Conservation (phyloP, 2,329 filamentous ascomycete genomes). For the Clarireedia sp. region DNA sequence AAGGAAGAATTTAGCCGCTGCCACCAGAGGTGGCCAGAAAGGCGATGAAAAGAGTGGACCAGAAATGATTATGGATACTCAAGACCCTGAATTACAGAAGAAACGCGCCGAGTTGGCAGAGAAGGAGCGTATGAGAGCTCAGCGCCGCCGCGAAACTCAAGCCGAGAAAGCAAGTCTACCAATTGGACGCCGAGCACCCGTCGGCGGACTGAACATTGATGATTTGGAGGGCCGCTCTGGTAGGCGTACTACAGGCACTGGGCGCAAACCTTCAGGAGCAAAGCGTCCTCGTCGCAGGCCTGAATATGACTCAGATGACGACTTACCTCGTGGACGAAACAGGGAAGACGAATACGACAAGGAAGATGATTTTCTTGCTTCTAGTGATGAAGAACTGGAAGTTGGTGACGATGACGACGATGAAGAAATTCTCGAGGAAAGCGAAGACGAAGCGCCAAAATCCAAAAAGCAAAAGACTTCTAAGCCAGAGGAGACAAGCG, state of each 20-base stretch:
- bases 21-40: conserved; percentile 46
- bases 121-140: conserved; percentile 61
- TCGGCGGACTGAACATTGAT: conserved; percentile 55
- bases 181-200: conserved; percentile 30
- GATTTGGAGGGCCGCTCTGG: conserved; percentile 58
- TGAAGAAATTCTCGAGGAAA: conserved; percentile 38
- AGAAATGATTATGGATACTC: conserved; percentile 61
- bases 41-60: conserved; percentile 48
- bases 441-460: conserved; percentile 25
- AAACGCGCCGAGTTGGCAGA: conserved; percentile 66
- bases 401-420: conserved; percentile 43
- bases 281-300: conserved; percentile 46
- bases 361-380: conserved; percentile 71
- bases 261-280: conserved; percentile 45
- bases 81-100: conserved; percentile 69
- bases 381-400: conserved; percentile 62
- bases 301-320: conserved; percentile 73
- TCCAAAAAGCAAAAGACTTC: conserved; percentile 29
- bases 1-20: conserved; percentile 58
- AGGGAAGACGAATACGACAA: conserved; percentile 70
- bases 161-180: conserved; percentile 46
- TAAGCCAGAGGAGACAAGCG: conserved; percentile 35
- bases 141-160: conserved; percentile 60
- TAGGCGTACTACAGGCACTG: conserved; percentile 36
- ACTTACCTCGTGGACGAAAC: conserved; percentile 47